Conservation (phyloP, 257 asterid species). For the Solanum chiquidenum region DNA sequence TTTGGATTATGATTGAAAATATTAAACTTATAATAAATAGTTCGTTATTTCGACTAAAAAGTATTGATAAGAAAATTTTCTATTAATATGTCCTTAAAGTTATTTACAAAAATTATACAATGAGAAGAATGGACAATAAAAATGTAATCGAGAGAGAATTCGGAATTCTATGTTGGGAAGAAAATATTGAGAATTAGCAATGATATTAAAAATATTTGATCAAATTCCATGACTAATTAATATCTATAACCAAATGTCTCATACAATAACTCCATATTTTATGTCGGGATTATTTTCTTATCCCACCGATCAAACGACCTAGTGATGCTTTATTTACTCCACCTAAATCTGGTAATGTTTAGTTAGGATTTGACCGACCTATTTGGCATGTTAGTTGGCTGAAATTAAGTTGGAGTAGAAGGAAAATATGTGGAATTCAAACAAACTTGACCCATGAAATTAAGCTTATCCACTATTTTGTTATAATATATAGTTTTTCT, state of each 20-base stretch:
- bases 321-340: neutral
- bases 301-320: neutral
- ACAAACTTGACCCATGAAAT: neutral
- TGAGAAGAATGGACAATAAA: neutral
- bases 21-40: neutral
- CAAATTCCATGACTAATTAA: neutral
- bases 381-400: neutral
- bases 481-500: neutral
- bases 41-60: neutral
- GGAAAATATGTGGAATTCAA: neutral
- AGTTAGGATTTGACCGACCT: neutral
- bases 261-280: neutral
- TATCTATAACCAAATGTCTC: neutral
- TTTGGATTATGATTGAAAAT: neutral
- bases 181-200: neutral
- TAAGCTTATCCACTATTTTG: neutral
- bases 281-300: neutral
- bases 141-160: neutral
- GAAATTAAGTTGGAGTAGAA: neutral
- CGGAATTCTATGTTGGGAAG: neutral
- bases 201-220: too few relatives aligned
- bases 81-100: neutral
- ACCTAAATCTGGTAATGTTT: too few relatives aligned
- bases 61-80: neutral
- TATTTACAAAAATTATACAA: neutral